Base-by-base conservation (phyloP, 495 filamentous ascomycete species). In the Penicillium herquei region DNA sequence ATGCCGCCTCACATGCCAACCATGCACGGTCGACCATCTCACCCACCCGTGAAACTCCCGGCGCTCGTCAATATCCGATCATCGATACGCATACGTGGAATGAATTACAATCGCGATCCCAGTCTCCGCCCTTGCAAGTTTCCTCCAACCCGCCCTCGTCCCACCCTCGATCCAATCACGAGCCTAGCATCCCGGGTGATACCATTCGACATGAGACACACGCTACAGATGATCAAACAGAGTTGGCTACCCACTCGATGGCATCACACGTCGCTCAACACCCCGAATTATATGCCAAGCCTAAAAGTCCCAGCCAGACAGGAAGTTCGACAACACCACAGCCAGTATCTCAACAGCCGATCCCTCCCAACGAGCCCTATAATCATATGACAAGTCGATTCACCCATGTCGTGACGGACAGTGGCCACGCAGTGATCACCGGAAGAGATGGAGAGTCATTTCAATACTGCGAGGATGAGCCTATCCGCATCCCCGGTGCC, bases 401-500 rank as follows among this genome's bases (percentile, higher is more conserved):
- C 70, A 86, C 85, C 64, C 91, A 98, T 69, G 76, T 89, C 18
- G 67, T 88, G 42, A 92, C 88, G 0, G 84, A 90, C 7, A 87
- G 82, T 44, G 92, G 92, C 0, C 92, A 98, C 73, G 88, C 86
- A 6, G 83, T 98, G 16, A 86, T 96, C 46, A 93, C 90, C 6
- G 92, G 92, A 10, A 78, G 88, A 50, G 81, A 87, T 51, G 84
- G 87, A 3, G 79, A 84, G 13, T 81, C 71, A 2, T 73, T 93
- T 39, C 88, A 92, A 61, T 53, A 80, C n/a, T 96, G 91, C 68
- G 93, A 98, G 69, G 93, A 98, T 68, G 93, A 96, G 60, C 91
- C 93, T 0, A 96, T 96, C 39, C 91, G 91, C 59, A 88, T 91
- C 12, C 93, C 93, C 1, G 92, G 92, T 12, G 91, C 92, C n/a